Conservation (phyloP, 2,329 filamentous ascomycete genomes). For the Stachybotrys chartarum region DNA sequence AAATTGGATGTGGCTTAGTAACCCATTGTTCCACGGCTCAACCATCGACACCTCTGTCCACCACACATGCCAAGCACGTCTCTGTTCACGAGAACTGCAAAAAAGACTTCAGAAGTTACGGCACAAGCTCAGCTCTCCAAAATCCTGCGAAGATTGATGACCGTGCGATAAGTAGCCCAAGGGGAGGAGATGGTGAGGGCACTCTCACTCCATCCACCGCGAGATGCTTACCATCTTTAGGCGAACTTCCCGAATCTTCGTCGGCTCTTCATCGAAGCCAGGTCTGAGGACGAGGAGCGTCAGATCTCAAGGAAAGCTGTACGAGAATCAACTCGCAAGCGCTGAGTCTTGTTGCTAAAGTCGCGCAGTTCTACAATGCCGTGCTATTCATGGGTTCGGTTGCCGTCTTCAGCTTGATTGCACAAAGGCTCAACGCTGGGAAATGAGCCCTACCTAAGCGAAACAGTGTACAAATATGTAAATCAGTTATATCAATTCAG, state of each 20-base stretch:
- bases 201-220: not conserved
- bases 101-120: too few species aligned
- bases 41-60: too few species aligned
- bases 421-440: slow-evolving; percentile 69
- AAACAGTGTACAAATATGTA: too few species aligned
- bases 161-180: too few species aligned
- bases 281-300: slow-evolving; percentile 89
- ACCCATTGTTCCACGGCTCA: not conserved
- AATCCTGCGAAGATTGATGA: too few species aligned
- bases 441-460: slow-evolving; percentile 15
- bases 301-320: slow-evolving; percentile 91
- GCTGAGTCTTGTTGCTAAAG: not conserved
- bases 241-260: slow-evolving; percentile 89
- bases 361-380: slow-evolving; percentile 83
- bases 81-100: too few species aligned
- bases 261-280: slow-evolving; percentile 88
- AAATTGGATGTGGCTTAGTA: not conserved
- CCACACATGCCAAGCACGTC: too few species aligned
- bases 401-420: slow-evolving; percentile 86
- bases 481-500: too few species aligned
- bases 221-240: slow-evolving; percentile 22
- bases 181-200: too few species aligned
- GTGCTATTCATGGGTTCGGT: slow-evolving; percentile 96
- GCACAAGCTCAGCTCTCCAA: too few species aligned
- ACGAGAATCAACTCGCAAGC: slow-evolving; percentile 25